phyloP scores from a whole-genome alignment of 805 yeast genomes.

The Saccharomycopsis javanensis region DNA sequence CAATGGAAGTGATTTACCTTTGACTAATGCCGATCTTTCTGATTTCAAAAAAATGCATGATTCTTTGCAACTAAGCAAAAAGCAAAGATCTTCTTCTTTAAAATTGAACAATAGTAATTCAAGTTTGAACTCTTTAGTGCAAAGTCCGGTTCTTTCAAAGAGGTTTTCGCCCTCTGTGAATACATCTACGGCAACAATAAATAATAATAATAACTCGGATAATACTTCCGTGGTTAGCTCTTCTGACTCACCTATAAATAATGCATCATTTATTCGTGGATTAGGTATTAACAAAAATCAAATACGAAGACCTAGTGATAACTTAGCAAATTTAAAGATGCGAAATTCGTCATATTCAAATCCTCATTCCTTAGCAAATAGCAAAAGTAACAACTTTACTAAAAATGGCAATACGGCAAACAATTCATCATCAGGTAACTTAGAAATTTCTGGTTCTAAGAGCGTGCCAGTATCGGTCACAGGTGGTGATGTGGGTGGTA shows the following conservation, averaged over 20 bases:
- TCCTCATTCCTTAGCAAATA: slow-evolving; percentile 13
- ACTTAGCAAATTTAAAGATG: slow-evolving; percentile 11
- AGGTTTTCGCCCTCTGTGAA: slow-evolving; percentile 4
- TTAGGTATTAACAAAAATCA: slow-evolving; percentile 16
- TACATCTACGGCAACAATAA: slow-evolving; percentile 6
- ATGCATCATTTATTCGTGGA: slow-evolving; percentile 18
- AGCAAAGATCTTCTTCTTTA: background rate
- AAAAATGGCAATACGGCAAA: background rate
- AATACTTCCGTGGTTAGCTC: slow-evolving; percentile 4
- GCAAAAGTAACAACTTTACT: background rate
- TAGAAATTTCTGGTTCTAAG: background rate
- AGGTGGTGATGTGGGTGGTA: background rate
- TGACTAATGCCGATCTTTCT: slow-evolving; percentile 6
- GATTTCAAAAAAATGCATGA: slow-evolving; percentile 17
- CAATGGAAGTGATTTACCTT: background rate
- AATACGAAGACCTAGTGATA: slow-evolving; percentile 18
- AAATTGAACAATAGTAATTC: slow-evolving; percentile 1
- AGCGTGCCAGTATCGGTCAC: background rate
- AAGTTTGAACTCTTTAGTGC: slow-evolving; percentile 7
- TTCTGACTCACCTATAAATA: slow-evolving; percentile 10
- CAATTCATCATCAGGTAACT: background rate
- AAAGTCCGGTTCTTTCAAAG: slow-evolving; percentile 2
- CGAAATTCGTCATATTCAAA: slow-evolving; percentile 16
- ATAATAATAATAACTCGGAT: slow-evolving; percentile 3
- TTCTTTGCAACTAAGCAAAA: slow-evolving; percentile 7